These are phyloP conservation scores for Sordaria brevicollis DNA, from an alignment of 495 filamentous ascomycete species.

Conservation along the genomic window DNA sequence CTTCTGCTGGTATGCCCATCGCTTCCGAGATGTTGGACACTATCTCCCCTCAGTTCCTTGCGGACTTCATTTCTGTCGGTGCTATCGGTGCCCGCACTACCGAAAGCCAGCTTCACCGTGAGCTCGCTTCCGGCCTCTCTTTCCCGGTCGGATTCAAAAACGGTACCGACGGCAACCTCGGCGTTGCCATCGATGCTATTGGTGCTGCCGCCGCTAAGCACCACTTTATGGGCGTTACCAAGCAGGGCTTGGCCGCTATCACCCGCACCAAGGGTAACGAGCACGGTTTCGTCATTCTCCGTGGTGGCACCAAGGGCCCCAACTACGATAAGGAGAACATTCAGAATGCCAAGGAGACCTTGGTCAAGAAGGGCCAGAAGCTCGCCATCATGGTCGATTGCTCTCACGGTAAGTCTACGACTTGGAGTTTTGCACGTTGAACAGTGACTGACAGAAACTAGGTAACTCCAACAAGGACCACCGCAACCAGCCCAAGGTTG, in stretches of 20 bases:
- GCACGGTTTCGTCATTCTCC: constrained; percentile 92
- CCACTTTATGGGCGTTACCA: constrained; percentile 99
- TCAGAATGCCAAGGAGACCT: constrained; percentile 61
- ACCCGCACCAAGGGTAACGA: constrained; percentile 88
- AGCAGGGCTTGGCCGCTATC: constrained; percentile 92
- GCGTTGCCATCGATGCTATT: constrained; percentile 94
- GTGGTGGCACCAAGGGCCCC: constrained; percentile 85
- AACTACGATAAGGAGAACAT: constrained; percentile 88
- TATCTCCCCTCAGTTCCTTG: constrained; percentile 89
- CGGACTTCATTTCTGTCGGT: constrained; percentile 88
- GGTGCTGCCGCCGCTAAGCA: constrained; percentile 84
- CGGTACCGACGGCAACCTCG: constrained; percentile 88
- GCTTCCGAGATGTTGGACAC: constrained; percentile 97
- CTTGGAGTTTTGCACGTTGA: neutral
- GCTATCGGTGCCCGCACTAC: constrained; percentile 97
- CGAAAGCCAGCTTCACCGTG: constrained; percentile 89
- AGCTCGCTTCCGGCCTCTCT: constrained; percentile 90
- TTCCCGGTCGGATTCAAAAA: constrained; percentile 99
- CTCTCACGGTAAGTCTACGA: constrained; percentile 59
- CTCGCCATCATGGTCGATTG: constrained; percentile 96
- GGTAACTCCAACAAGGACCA: constrained; percentile 68
- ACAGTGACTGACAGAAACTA: constrained; percentile 19
- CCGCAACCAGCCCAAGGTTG: constrained; percentile 88
- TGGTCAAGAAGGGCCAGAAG: constrained; percentile 77
- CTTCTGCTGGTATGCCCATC: constrained; percentile 77